These are phyloP conservation scores for Ceratocystis alfenasii DNA, from an alignment of 2,329 filamentous ascomycete species.

Conservation along the genomic window DNA sequence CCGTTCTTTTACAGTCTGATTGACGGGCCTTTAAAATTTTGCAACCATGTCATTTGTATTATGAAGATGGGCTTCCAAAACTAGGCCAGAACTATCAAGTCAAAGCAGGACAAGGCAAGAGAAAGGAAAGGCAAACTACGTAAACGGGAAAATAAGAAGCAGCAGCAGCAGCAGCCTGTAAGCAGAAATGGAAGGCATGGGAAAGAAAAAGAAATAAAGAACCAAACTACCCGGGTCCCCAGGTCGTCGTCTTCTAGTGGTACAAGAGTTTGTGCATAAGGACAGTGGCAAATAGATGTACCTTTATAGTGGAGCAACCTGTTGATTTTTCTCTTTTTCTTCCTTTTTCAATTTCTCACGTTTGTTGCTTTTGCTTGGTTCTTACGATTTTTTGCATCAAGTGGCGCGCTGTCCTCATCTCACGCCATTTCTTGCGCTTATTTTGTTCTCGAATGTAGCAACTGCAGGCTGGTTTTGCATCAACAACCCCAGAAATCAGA, in stretches of 20 bases:
- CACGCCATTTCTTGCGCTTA: constrained; percentile 9
- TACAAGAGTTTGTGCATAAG: background rate
- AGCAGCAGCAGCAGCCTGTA: background rate
- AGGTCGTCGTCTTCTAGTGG: background rate
- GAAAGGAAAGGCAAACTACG: background rate
- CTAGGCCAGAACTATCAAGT: background rate
- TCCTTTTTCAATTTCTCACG: background rate
- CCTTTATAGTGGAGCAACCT: background rate
- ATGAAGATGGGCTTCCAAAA: too few relatives aligned
- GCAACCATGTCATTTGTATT: background rate
- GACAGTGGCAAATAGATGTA: background rate
- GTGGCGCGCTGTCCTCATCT: background rate
- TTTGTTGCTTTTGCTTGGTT: constrained; percentile 1
- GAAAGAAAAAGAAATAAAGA: background rate
- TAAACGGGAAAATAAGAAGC: background rate
- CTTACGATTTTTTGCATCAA: background rate
- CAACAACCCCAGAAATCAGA: background rate
- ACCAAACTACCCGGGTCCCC: background rate
- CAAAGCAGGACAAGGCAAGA: background rate
- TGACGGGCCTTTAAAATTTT: background rate
- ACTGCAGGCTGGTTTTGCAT: background rate
- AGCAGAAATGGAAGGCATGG: constrained; percentile 1
- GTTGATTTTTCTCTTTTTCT: background rate
- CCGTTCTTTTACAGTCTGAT: background rate
- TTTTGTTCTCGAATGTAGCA: constrained; percentile 11